phyloP scores from a whole-genome alignment of 495 filamentous ascomycete genomes.

The Rhypophila decipiens region DNA sequence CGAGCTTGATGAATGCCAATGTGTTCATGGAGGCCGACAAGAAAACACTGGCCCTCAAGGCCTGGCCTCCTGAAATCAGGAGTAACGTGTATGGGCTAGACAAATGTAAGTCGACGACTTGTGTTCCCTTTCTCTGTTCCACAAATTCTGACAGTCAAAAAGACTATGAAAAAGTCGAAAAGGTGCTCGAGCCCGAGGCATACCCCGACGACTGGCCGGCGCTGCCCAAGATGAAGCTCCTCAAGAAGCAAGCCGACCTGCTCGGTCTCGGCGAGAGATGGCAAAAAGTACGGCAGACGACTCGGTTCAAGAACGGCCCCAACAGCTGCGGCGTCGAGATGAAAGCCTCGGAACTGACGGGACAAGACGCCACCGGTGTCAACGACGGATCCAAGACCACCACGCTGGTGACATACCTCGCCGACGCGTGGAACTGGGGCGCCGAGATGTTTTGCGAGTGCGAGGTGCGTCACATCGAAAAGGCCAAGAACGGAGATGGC shows the following conservation, averaged over 20 bases:
- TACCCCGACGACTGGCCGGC: slow-evolving; percentile 53
- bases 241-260: slow-evolving; percentile 47
- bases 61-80: slow-evolving; percentile 56
- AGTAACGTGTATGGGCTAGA: slow-evolving; percentile 37
- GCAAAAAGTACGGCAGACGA: slow-evolving; percentile 53
- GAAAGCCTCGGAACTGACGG: slow-evolving; percentile 51
- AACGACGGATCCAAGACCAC: slow-evolving; percentile 65
- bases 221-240: slow-evolving; percentile 50
- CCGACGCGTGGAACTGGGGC: slow-evolving; percentile 72
- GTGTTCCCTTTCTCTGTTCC: no score
- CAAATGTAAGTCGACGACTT: slow-evolving; percentile 37
- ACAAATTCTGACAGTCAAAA: no score
- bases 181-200: slow-evolving; percentile 51
- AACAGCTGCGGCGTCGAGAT: slow-evolving; percentile 59
- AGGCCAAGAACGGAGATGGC: slow-evolving; percentile 41
- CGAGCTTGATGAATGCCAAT: slow-evolving; percentile 61
- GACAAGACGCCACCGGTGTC: slow-evolving; percentile 56
- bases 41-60: slow-evolving; percentile 43
- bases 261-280: slow-evolving; percentile 49
- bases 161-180: slow-evolving; percentile 52
- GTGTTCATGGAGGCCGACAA: slow-evolving; percentile 58
- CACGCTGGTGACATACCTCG: slow-evolving; percentile 58
- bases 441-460: slow-evolving; percentile 69
- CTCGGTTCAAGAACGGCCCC: slow-evolving; percentile 51
- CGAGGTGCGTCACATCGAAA: slow-evolving; percentile 60